A percentile compares a stretch with the other conserved stretches of the same genome.
Evolutionary conservation across 441 rosid species (phyloP).

Genomic region (Populus hybrid): DNA sequence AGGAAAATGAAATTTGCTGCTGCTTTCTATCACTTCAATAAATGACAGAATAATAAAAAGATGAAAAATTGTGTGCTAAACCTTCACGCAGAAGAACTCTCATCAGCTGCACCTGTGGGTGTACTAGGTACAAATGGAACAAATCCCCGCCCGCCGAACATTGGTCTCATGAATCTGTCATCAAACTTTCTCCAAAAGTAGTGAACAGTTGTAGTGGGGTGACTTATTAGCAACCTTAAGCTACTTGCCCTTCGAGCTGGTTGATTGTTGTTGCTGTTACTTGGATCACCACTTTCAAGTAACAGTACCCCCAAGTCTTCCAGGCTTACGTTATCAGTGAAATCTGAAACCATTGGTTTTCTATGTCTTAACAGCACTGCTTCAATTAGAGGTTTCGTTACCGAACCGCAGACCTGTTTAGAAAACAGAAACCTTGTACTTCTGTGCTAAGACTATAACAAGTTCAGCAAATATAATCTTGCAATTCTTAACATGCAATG

Average conservation of each 20-base stretch:
- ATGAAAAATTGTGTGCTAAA: not conserved
- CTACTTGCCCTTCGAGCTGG: slow-evolving; percentile 29
- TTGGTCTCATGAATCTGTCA: slow-evolving; percentile 65
- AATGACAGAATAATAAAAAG: not conserved
- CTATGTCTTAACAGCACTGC: slow-evolving; percentile 39
- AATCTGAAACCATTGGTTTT: slow-evolving; percentile 39
- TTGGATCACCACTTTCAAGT: slow-evolving; percentile 39
- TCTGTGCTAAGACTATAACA: not conserved
- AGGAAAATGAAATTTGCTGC: not conserved
- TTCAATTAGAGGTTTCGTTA: slow-evolving; percentile 63
- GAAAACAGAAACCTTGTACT: not conserved
- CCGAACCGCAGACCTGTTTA: slow-evolving; percentile 64
- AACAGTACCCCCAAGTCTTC: slow-evolving; percentile 55
- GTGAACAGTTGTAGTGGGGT: slow-evolving; percentile 55
- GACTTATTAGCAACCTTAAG: slow-evolving; percentile 44
- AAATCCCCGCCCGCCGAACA: slow-evolving; percentile 81
- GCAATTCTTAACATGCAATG: not conserved
- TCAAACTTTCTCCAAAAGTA: slow-evolving; percentile 71
- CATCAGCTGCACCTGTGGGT: slow-evolving; percentile 55
- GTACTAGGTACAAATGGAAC: slow-evolving; percentile 76
- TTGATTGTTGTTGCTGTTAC: slow-evolving; percentile 25
- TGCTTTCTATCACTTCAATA: not conserved
- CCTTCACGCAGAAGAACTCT: slow-evolving; percentile 22
- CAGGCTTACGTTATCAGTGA: slow-evolving; percentile 38
- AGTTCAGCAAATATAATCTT: not conserved